These are phyloP conservation scores for Plasmodium adleri DNA, from an alignment of 169 alveolate genomes.

Conservation along the genomic window DNA sequence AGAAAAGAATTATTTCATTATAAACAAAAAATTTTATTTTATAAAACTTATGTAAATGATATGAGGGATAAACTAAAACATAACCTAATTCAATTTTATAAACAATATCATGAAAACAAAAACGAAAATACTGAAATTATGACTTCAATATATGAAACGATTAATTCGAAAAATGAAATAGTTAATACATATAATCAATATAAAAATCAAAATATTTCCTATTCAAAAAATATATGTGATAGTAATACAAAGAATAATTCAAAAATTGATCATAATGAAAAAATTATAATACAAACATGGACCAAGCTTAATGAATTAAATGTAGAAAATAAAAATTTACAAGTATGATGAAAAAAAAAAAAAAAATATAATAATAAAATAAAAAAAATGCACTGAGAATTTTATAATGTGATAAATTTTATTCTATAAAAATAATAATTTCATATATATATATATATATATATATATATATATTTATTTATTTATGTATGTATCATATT, in stretches of 20 bases:
- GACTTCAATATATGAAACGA: too few relatives aligned
- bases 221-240: conserved; percentile 11
- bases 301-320: conserved; percentile 19
- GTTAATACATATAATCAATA: conserved; percentile 4
- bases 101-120: background rate
- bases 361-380: too few relatives aligned
- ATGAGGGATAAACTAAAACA: conserved; percentile 34
- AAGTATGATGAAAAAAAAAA: conserved; percentile 57
- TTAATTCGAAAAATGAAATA: too few relatives aligned
- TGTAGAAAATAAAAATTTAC: conserved; percentile 2
- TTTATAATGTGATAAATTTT: too few relatives aligned
- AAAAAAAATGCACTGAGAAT: background rate
- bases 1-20: conserved; percentile 42
- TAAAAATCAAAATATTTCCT: background rate
- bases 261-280: conserved; percentile 56
- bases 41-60: conserved; percentile 12
- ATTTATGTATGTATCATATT: background rate
- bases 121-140: conserved; percentile 9
- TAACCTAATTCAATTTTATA: conserved; percentile 28
- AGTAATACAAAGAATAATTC: background rate
- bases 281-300: conserved; percentile 24
- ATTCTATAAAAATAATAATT: conserved; percentile 1
- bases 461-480: background rate
- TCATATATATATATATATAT: conserved; percentile 3
- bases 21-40: conserved; percentile 21